These are phyloP conservation scores for Tieghemiomyces parasiticus DNA, from an alignment of 192 early-diverging fungal genomes.

Conservation along the genomic window DNA sequence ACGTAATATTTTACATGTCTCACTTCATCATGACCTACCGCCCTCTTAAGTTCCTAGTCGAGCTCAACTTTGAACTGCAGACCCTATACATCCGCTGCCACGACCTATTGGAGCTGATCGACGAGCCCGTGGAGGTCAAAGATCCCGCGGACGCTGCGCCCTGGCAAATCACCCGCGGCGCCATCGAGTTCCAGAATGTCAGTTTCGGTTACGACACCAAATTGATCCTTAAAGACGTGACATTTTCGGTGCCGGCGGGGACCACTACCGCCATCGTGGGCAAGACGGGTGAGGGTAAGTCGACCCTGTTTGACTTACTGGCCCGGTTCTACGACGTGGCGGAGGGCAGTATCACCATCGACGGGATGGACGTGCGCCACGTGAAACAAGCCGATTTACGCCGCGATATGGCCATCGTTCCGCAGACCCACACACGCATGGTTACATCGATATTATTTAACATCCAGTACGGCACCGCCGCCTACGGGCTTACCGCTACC, in stretches of 20 bases:
- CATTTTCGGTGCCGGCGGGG: constrained; percentile 36
- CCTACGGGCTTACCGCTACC: not conserved
- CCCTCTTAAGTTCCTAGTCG: not conserved
- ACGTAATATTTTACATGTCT: not conserved
- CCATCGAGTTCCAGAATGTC: constrained; percentile 43
- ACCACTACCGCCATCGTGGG: constrained; percentile 45
- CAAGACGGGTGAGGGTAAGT: constrained; percentile 34
- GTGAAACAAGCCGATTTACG: constrained; percentile 37
- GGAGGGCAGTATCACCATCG: constrained; percentile 36
- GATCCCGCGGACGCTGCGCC: constrained; percentile 33
- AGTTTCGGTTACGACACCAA: constrained; percentile 43
- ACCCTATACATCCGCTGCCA: constrained; percentile 10
- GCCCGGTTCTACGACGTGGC: constrained; percentile 45
- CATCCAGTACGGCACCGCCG: constrained; percentile 45
- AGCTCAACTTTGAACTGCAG: not conserved
- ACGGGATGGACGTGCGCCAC: constrained; percentile 39
- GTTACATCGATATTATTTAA: constrained; percentile 34
- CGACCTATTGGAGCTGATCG: constrained; percentile 35
- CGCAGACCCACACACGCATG: constrained; percentile 9
- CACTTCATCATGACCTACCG: not conserved
- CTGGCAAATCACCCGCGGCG: constrained; percentile 24
- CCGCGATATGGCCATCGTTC: constrained; percentile 39
- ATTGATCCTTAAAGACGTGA: constrained; percentile 29
- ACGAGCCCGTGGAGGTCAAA: constrained; percentile 27
- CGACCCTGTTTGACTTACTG: constrained; percentile 27